Conservation (phyloP, 2,329 filamentous ascomycete genomes). For the Aspergillus carbonarius region DNA sequence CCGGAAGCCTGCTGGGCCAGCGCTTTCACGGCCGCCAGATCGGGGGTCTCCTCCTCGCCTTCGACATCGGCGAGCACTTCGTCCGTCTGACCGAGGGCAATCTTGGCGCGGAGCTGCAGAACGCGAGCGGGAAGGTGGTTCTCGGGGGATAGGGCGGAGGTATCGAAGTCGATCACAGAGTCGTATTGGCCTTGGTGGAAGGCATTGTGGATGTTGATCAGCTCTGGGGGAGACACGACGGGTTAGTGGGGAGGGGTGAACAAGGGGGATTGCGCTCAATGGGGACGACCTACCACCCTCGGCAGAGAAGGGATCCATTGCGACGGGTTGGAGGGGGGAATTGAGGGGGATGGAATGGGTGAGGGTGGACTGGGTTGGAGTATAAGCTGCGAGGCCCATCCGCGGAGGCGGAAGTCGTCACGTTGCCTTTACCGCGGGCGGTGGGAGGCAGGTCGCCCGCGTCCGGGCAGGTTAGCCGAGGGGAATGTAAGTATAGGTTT, state of each 20-base stretch:
- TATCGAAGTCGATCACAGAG: conserved; percentile 81
- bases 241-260: conserved; percentile 3
- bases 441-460: conserved; percentile 17
- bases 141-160: conserved; percentile 71
- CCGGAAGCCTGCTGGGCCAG: conserved; percentile 68
- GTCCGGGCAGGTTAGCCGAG: conserved; percentile 14
- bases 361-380: background rate
- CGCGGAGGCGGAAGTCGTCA: conserved; percentile 21
- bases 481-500: too few species aligned
- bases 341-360: background rate
- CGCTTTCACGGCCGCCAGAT: conserved; percentile 72
- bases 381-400: background rate
- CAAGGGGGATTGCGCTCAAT: background rate
- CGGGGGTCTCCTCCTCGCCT: conserved; percentile 64
- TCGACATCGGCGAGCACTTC: conserved; percentile 69
- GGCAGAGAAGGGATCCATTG: conserved; percentile 64
- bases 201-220: conserved; percentile 66
- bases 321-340: conserved; percentile 18
- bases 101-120: conserved; percentile 75
- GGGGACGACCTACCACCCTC: conserved; percentile 54
- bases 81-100: conserved; percentile 76
- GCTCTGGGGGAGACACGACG: conserved; percentile 48
- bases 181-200: conserved; percentile 80
- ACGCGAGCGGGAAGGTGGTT: conserved; percentile 76
- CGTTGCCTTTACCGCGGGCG: conserved; percentile 21